A percentile compares a stretch with the other conserved stretches of the same genome.
phyloP scores from a whole-genome alignment of 2,329 filamentous ascomycete genomes.

The Colletotrichum musae region DNA sequence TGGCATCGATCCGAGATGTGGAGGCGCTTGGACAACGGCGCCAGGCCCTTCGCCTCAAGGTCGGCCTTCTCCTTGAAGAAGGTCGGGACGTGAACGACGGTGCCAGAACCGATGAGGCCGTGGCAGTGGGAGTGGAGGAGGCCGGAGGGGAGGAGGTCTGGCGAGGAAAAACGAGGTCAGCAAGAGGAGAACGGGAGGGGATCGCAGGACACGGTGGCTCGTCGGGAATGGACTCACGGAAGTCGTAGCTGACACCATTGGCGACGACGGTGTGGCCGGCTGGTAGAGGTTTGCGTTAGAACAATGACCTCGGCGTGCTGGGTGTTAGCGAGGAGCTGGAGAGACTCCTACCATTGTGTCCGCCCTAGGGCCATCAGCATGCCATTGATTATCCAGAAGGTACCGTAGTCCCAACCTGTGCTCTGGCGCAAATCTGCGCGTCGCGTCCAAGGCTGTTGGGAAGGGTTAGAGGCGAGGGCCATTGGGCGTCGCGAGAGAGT shows the following conservation, averaged over 20 bases:
- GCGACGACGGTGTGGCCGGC: conserved; percentile 40
- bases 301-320: conserved; percentile 16
- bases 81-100: conserved; percentile 73
- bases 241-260: conserved; percentile 43
- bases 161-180: conserved; percentile 61
- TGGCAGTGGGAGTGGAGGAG: conserved; percentile 79
- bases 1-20: conserved; percentile 76
- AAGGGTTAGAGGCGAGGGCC: conserved; percentile 37
- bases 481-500: conserved; percentile 40
- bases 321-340: conserved; percentile 37
- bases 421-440: conserved; percentile 43
- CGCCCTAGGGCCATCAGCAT: conserved; percentile 47
- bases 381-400: conserved; percentile 38
- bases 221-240: conserved; percentile 33
- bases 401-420: conserved; percentile 38
- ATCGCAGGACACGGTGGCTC: conserved; percentile 14
- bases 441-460: conserved; percentile 43
- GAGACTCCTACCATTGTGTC: conserved; percentile 48
- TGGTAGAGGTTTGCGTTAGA: conserved; percentile 39
- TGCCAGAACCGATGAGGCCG: conserved; percentile 81
- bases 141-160: conserved; percentile 75
- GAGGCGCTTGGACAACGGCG: conserved; percentile 62
- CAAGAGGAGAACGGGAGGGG: conserved; percentile 30
- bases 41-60: conserved; percentile 56
- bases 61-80: conserved; percentile 60